A percentile compares a stretch with the other conserved stretches of the same genome.
Evolutionary conservation across 495 filamentous ascomycete genomes (phyloP).

Genomic region (Physcia stellaris): DNA sequence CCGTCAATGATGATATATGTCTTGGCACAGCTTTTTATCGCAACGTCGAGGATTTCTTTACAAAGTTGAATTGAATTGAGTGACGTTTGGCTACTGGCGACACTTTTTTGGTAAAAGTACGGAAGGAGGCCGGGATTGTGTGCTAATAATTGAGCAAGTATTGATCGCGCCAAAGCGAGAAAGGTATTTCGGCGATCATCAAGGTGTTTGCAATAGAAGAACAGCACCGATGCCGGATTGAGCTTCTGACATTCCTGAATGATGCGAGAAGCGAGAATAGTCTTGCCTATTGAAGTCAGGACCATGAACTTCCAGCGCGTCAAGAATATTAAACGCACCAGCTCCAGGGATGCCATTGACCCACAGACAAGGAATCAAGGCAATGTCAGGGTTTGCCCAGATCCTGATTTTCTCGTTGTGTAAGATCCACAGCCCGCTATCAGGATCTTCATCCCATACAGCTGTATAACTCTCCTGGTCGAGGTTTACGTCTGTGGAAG

Average conservation of each 20-base stretch:
- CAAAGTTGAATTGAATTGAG: constrained; percentile 15
- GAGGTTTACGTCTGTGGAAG: constrained; percentile 14
- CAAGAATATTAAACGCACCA: no score
- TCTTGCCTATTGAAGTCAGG: no score
- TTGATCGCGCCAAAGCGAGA: constrained; percentile 18
- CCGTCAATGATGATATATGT: constrained; percentile 31
- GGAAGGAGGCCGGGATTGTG: constrained; percentile 19
- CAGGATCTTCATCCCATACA: constrained; percentile 15
- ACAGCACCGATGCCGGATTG: constrained; percentile 19
- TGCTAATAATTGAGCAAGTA: constrained; percentile 25
- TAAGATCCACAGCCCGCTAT: constrained; percentile 24
- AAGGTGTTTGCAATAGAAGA: constrained; percentile 30
- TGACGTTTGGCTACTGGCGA: constrained; percentile 16
- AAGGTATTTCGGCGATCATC: constrained; percentile 20
- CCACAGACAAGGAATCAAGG: constrained; percentile 21
- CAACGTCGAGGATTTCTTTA: constrained; percentile 19
- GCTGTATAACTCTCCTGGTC: constrained; percentile 20
- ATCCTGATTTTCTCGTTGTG: constrained; percentile 13
- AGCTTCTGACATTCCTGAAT: no score
- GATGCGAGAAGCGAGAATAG: no score
- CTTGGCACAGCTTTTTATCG: constrained; percentile 14
- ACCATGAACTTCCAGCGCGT: no score
- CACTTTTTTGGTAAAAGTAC: constrained; percentile 19
- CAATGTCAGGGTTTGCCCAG: constrained; percentile 18
- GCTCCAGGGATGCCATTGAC: constrained; percentile 31